Percentiles rank a stretch among this genome's conserved stretches.
Conservation (phyloP, 2,329 filamentous ascomycete genomes). For the Colletotrichum sp. region DNA sequence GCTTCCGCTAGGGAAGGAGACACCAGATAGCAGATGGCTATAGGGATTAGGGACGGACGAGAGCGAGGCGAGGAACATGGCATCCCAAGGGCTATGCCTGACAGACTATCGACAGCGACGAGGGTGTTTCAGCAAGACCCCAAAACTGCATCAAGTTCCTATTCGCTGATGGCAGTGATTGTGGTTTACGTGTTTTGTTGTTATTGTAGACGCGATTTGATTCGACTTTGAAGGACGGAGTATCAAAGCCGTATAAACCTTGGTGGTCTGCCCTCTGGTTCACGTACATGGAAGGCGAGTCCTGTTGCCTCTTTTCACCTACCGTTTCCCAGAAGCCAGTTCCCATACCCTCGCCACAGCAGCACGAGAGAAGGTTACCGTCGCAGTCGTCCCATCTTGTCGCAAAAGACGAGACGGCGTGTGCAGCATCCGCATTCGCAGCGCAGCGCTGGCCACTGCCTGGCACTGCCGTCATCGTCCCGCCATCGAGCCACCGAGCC, state of each 20-base stretch:
- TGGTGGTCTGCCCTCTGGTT: not conserved
- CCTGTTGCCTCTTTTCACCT: not conserved
- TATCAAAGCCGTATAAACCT: not conserved
- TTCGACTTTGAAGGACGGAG: not conserved
- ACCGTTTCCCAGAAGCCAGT: not conserved
- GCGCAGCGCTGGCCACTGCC: constrained; percentile 7
- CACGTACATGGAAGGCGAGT: not conserved
- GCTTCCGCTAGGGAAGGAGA: not conserved
- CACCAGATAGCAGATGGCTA: not conserved
- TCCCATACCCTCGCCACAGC: not conserved
- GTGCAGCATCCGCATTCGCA: constrained; percentile 6
- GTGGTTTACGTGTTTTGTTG: constrained; percentile 1
- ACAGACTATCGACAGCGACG: not conserved
- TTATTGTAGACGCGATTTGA: not conserved
- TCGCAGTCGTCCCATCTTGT: constrained; percentile 2
- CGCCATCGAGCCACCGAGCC: not conserved
- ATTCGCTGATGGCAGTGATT: not conserved
- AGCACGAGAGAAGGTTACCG: not conserved
- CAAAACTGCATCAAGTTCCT: not conserved
- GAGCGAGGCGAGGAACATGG: not conserved
- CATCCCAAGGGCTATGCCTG: not conserved
- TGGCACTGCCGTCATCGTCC: not conserved
- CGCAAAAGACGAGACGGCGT: constrained; percentile 15
- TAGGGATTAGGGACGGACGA: not conserved
- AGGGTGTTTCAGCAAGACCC: not conserved